phyloP scores from a whole-genome alignment of 148 eudicot genomes.

The Vaccinium vitisidaea region DNA sequence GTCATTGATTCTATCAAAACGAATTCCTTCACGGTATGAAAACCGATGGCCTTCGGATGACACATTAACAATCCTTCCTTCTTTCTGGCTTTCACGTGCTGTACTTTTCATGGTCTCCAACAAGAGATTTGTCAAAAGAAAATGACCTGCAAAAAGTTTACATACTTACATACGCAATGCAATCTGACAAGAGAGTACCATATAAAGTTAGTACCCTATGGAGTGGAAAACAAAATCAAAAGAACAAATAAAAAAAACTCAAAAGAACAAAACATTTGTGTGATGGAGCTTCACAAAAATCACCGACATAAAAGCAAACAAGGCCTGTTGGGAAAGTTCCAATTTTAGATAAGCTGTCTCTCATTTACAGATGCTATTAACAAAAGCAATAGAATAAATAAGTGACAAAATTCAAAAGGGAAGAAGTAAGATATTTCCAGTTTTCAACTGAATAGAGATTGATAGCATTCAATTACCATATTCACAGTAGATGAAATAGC shows the following conservation, averaged over 20 bases:
- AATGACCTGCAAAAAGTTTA: slow-evolving; percentile 51
- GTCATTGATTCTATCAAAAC: slow-evolving; percentile 74
- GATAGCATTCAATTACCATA: neutral
- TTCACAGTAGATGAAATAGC: too few relatives aligned
- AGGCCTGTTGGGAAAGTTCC: neutral
- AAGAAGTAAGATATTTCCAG: neutral
- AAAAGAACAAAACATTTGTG: slow-evolving; percentile 9
- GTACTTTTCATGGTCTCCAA: slow-evolving; percentile 79
- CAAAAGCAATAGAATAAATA: neutral
- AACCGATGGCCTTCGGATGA: slow-evolving; percentile 66
- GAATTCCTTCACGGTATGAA: slow-evolving; percentile 50
- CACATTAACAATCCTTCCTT: slow-evolving; percentile 83
- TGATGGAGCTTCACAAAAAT: neutral
- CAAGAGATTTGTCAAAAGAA: slow-evolving; percentile 78
- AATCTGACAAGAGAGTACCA: neutral
- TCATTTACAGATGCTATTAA: neutral
- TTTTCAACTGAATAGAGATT: neutral
- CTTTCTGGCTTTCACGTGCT: slow-evolving; percentile 48
- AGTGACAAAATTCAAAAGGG: neutral
- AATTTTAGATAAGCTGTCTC: neutral
- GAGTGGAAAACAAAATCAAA: too few relatives aligned
- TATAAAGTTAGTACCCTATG: neutral
- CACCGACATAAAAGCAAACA: neutral
- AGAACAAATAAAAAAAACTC: neutral
- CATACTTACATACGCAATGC: neutral